Evolutionary conservation across 805 yeast species (phyloP).

Genomic region (Jamesozyma spencerorum): DNA sequence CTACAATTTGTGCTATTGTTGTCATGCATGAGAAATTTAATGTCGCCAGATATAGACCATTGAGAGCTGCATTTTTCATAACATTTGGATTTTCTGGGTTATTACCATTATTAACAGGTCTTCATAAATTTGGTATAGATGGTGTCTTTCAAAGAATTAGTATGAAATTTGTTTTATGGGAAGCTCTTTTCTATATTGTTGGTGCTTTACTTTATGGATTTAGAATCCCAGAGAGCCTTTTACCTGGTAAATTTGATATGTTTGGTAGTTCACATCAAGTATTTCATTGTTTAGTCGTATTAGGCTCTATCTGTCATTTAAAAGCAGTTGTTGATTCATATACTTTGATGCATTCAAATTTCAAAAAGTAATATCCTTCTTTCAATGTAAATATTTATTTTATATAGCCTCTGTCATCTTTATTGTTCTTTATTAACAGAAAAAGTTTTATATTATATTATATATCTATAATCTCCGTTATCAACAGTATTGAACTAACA

Average conservation of each 20-base stretch:
- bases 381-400: too few species aligned
- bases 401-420: too few species aligned
- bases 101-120: conserved; percentile 56
- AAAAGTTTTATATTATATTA: too few species aligned
- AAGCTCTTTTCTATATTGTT: conserved; percentile 61
- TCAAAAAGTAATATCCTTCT: background rate
- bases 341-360: conserved; percentile 24
- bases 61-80: conserved; percentile 70
- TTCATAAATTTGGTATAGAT: conserved; percentile 39
- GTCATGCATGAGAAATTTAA: conserved; percentile 62
- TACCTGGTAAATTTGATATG: conserved; percentile 56
- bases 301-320: conserved; percentile 71
- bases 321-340: conserved; percentile 56
- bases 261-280: conserved; percentile 79
- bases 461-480: too few species aligned
- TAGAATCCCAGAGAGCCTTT: conserved; percentile 61
- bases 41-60: conserved; percentile 56
- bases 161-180: conserved; percentile 52
- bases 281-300: conserved; percentile 67
- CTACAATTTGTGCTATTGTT: conserved; percentile 49
- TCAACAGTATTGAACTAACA: too few species aligned
- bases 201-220: conserved; percentile 78
- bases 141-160: conserved; percentile 47
- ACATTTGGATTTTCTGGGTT: conserved; percentile 68
- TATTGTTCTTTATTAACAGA: too few species aligned